Conservation (phyloP, 768 basidiomycete species). For the Hygrophoropsis aurantiaca region DNA sequence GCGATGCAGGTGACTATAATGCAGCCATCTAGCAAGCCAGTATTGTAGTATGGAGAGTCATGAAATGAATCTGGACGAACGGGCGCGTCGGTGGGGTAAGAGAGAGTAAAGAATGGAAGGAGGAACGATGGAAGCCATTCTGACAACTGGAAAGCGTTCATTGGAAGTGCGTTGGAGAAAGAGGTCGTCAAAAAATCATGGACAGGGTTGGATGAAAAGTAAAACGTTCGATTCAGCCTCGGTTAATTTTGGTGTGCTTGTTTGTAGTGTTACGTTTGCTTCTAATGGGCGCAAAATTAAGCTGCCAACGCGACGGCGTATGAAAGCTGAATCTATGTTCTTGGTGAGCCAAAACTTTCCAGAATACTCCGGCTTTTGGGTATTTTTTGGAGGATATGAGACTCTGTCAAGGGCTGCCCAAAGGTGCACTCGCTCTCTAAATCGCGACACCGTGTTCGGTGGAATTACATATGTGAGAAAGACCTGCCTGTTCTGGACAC, state of each 20-base stretch:
- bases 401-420: background rate
- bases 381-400: too few relatives aligned
- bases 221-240: slow-evolving; percentile 9
- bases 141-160: slow-evolving; percentile 36
- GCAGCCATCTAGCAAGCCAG: slow-evolving; percentile 77
- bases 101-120: slow-evolving; percentile 71
- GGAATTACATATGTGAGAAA: slow-evolving; percentile 17
- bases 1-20: slow-evolving; percentile 80
- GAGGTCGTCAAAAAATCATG: slow-evolving; percentile 35
- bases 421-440: background rate
- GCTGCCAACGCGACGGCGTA: slow-evolving; percentile 14
- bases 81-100: slow-evolving; percentile 62
- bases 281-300: slow-evolving; percentile 21
- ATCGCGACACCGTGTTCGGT: background rate
- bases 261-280: slow-evolving; percentile 30
- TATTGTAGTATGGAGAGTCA: slow-evolving; percentile 65
- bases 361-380: too few relatives aligned
- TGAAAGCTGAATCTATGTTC: slow-evolving; percentile 1
- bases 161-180: slow-evolving; percentile 26
- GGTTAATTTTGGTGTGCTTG: slow-evolving; percentile 26
- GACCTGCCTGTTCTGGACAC: slow-evolving; percentile 13
- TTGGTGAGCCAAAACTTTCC: too few relatives aligned
- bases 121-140: slow-evolving; percentile 53
- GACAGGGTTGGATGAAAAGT: slow-evolving; percentile 9
- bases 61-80: slow-evolving; percentile 68